Base-by-base conservation (phyloP, 208 protist genomes). In the Zelonia costaricensis region DNA sequence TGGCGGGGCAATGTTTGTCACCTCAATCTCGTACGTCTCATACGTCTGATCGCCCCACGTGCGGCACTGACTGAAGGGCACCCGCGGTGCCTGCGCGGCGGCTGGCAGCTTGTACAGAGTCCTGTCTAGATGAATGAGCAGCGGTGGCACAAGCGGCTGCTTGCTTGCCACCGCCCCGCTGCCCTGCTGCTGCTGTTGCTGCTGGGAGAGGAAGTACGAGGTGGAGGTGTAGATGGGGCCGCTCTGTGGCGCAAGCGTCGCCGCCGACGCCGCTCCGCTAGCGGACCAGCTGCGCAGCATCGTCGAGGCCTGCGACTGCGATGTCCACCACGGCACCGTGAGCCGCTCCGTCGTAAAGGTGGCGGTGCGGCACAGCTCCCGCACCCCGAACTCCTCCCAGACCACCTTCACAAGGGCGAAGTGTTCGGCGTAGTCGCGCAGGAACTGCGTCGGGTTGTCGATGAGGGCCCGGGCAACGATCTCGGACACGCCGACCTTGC, bases 1-100 rank as follows among this genome's bases (percentile, higher is more conserved):
- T 4, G 52, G 39, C 0, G 53, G 33, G 2, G 55, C 42, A 7
- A 85, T 70, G 40, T 78, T 84, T 12, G 78, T 84, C 16, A 91
- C 68, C 62, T 90, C 80, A 7, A 91, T 56, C 40, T 91, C 78
- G 62, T 82, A 90, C 31, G 77, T 62, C 49, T 80, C 75, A 39
- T 52, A 80, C n/a, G 52, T 56, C 40, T 58, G 52, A 1, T 63
- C 49, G 5, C 56, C 62, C 15, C 68, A 62, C 38, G 64, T 54
- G 51, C 31, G 55, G 51, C 36, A 38, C 44, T 54, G 43, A 23
- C 45, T 55, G 53, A 73, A 78, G 22, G 67, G 71, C 16, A 46
- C 53, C 1, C 67, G 69, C 8, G 47, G 44, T 18, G 22, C 46
- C 47, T 70, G 60, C 33, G 46, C 13, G 36, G 63, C 18, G 2